Evolutionary conservation across 2,329 filamentous ascomycete species (phyloP), one percentile per base, ranked within the genome.

Genomic region (Paecilomyces sp.): DNA sequence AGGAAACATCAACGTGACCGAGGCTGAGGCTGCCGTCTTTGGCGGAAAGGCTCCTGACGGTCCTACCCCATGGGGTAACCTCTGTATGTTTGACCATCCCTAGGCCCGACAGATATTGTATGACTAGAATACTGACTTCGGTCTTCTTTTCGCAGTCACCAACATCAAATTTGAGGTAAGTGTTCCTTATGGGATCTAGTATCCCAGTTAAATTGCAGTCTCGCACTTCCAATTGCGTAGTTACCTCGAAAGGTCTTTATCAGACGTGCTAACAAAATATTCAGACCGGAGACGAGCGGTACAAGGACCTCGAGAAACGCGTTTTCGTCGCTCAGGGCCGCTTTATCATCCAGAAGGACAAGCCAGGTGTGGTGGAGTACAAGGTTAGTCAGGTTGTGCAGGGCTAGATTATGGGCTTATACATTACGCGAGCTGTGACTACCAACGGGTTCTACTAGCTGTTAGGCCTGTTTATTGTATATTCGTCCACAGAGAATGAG

Each of bases 321-420:
- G 67, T 76, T 2, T 79, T 77, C 58, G 75, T 78, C 28, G 77
- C 68, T 3, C 66, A 74, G 36, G 77, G 76, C 12, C 72, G 70
- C 9, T 77, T 79, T 65, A 65, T 68, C n/a, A 64, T 71, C 22
- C 69, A 74, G 61, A 67, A 70, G 61, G 76, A 68, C 18, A 71
- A 75, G 62, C 67, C 68, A 0, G 57, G 72, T 3, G 65, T 75
- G 34, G 76, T 78, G 18, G 76, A 79, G 64, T 79, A 79, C 61
- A 73, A 73, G 53, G 71, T 79, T 59, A 74, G 76, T 62, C 70
- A 74, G 66, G 73, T 76, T 54, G 57, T 69, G 55, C 62, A 66
- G 41, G 66, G 61, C 22, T 70, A 58, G 63, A 30, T 15, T 41
- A 22, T 18, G n/a, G 18, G 41, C n/a, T 47, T 8, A 3, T 9